Evolutionary conservation across 1,139 yeast species (phyloP).

Genomic region (Debaryomycetaceae sp.): DNA sequence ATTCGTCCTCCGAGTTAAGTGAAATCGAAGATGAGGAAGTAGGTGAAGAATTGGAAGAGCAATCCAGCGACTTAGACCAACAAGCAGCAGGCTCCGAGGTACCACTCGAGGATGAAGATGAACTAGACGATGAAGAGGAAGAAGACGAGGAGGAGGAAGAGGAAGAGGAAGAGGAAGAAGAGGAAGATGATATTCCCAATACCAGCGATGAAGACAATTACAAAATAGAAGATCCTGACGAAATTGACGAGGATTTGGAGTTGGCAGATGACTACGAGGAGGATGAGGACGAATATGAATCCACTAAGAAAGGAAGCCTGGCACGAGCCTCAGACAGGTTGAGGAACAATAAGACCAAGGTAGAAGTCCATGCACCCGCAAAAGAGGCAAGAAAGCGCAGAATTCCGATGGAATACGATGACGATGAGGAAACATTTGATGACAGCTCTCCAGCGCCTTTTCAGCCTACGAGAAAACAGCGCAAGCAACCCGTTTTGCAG

Average conservation of each 20-base stretch:
- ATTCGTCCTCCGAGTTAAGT: background rate
- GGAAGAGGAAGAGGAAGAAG: conserved; percentile 19
- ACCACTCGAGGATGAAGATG: conserved; percentile 15
- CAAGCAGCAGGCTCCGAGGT: conserved; percentile 6
- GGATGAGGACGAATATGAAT: conserved; percentile 9
- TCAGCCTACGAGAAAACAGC: conserved; percentile 2
- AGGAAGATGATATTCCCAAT: conserved; percentile 21
- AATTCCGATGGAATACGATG: conserved; percentile 32
- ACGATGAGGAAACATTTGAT: conserved; percentile 15
- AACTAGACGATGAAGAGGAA: conserved; percentile 14
- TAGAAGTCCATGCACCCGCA: conserved; percentile 4
- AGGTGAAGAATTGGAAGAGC: background rate
- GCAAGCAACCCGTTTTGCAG: conserved; percentile 9
- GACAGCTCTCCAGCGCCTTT: background rate
- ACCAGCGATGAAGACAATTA: conserved; percentile 31
- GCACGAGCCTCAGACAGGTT: background rate
- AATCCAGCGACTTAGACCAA: background rate
- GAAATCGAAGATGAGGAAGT: conserved; percentile 10
- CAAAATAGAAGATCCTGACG: conserved; percentile 38
- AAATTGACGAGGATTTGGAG: conserved; percentile 39
- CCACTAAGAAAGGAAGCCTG: background rate
- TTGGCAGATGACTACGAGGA: conserved; percentile 31
- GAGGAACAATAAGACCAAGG: background rate
- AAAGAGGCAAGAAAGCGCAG: conserved; percentile 30
- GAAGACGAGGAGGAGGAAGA: conserved; percentile 22